Evolutionary conservation across 371 early-diverging fungal genomes (phyloP), one percentile per base, ranked within the genome.

Genomic region (Saksenaea oblongispora): DNA sequence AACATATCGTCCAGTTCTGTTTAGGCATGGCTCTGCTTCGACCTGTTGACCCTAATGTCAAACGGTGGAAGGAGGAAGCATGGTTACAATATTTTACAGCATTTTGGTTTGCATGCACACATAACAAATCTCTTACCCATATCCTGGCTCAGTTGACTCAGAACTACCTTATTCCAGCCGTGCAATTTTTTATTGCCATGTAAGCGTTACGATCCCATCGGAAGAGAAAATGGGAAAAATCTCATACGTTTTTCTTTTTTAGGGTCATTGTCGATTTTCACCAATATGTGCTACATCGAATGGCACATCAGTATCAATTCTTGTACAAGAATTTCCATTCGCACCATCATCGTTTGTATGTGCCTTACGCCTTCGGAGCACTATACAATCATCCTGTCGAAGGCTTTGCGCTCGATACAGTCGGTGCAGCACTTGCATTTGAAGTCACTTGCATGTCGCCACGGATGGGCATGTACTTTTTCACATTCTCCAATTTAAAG

Each of bases 371-470:
- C 3, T 90, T 86, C 74, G 93, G 91, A 13, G 93, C 93, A 18
- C 82, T 92, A 34, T 92, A 92, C 76, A 92, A 92, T 72, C 91
- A 92, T 66, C 91, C 91, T 0, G 57, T 92, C 31, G 93, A 92
- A 76, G 91, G 91, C 5, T 87, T 92, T 62, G 39, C 89, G 58
- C 77, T 92, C 80, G 93, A 92, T 74, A 84, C 88, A 10, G 69
- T 89, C 26, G 91, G 93, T 24, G 86, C 89, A 14, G 81, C 83
- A 0, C 37, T 92, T 17, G 83, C 91, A 2, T 79, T 83, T 59
- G 76, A 87, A 57, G n/a, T 91, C 54, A 79, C 86, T 28, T 81
- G 90, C 64, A 84, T 92, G 88, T 83, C 89, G 54, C 87, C 90
- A 34, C 76, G 82, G 65, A 84, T 89, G 42, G 80, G 83, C 9